These are phyloP conservation scores for Terana coerulea DNA, from an alignment of 768 basidiomycete species.

Conservation along the genomic window DNA sequence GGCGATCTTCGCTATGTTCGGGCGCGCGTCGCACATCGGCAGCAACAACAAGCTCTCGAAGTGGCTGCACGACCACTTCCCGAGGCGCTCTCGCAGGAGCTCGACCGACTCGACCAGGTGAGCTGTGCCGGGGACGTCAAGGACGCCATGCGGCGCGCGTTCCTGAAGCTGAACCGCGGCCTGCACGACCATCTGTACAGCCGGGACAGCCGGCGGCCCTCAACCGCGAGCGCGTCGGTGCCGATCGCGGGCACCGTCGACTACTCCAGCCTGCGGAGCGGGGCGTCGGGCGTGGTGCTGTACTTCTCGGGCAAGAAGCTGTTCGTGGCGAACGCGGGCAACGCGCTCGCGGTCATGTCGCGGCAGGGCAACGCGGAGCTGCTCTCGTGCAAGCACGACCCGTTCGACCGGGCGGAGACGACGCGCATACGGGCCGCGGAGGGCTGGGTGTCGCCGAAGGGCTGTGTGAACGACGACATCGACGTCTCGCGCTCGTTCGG, in stretches of 20 bases:
- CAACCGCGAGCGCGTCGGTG: slow-evolving; percentile 51
- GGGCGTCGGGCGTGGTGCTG: slow-evolving; percentile 82
- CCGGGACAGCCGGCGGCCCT: slow-evolving; percentile 62
- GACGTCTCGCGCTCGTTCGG: slow-evolving; percentile 94
- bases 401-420: slow-evolving; percentile 83
- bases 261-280: slow-evolving; percentile 54
- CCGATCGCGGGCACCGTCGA: slow-evolving; percentile 35
- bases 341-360: slow-evolving; percentile 84
- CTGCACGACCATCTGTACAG: slow-evolving; percentile 66
- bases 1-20: slow-evolving; percentile 96
- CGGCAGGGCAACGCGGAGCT: slow-evolving; percentile 67
- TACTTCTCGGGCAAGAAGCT: slow-evolving; percentile 79
- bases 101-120: slow-evolving; percentile 41
- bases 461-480: slow-evolving; percentile 87
- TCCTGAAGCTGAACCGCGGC: slow-evolving; percentile 81
- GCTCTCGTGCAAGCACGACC: slow-evolving; percentile 82
- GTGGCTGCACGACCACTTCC: slow-evolving; percentile 80
- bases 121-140: slow-evolving; percentile 52
- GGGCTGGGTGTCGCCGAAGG: slow-evolving; percentile 91
- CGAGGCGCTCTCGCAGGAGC: slow-evolving; percentile 56
- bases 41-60: slow-evolving; percentile 72
- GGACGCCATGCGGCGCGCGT: slow-evolving; percentile 84
- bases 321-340: slow-evolving; percentile 88
- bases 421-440: slow-evolving; percentile 86
- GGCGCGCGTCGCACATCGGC: slow-evolving; percentile 57